phyloP scores from a whole-genome alignment of 1,284 basidiomycete species.

The Naganishia liquefaciens region DNA sequence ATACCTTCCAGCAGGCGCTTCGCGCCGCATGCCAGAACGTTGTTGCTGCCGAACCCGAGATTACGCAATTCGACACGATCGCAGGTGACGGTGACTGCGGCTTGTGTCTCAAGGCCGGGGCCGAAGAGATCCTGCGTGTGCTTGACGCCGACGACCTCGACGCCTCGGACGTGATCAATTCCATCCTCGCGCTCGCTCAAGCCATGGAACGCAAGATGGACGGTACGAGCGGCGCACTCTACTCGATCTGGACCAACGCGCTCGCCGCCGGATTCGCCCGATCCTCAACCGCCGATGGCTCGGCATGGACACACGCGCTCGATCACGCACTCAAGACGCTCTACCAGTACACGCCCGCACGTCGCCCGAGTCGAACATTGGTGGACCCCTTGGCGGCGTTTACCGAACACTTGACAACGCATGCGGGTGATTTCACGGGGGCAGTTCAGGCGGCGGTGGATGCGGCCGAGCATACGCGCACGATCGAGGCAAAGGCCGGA shows the following conservation, averaged over 20 bases:
- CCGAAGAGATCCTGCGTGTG: slow-evolving; percentile 54
- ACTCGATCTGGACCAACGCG: slow-evolving; percentile 68
- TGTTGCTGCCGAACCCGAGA: slow-evolving; percentile 77
- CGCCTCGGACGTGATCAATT: slow-evolving; percentile 65
- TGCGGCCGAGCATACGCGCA: slow-evolving; percentile 71
- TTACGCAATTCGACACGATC: slow-evolving; percentile 81
- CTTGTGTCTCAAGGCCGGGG: slow-evolving; percentile 75
- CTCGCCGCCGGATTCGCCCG: slow-evolving; percentile 72
- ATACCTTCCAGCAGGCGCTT: slow-evolving; percentile 62
- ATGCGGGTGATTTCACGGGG: slow-evolving; percentile 55
- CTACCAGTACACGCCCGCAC: slow-evolving; percentile 83
- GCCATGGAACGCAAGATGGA: slow-evolving; percentile 68
- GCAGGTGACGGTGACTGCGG: slow-evolving; percentile 67
- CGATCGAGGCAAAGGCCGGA: slow-evolving; percentile 80
- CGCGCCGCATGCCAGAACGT: slow-evolving; percentile 68
- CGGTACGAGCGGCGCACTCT: slow-evolving; percentile 86
- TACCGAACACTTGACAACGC: slow-evolving; percentile 58
- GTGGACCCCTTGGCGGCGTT: slow-evolving; percentile 90
- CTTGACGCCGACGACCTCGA: slow-evolving; percentile 57
- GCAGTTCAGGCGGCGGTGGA: slow-evolving; percentile 67
- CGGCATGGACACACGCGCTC: slow-evolving; percentile 67
- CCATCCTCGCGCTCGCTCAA: slow-evolving; percentile 69
- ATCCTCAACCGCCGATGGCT: slow-evolving; percentile 54
- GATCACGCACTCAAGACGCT: slow-evolving; percentile 67
- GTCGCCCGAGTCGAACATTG: slow-evolving; percentile 84